Conservation (phyloP, 257 asterid genomes). For the Ligustrum vulgare region DNA sequence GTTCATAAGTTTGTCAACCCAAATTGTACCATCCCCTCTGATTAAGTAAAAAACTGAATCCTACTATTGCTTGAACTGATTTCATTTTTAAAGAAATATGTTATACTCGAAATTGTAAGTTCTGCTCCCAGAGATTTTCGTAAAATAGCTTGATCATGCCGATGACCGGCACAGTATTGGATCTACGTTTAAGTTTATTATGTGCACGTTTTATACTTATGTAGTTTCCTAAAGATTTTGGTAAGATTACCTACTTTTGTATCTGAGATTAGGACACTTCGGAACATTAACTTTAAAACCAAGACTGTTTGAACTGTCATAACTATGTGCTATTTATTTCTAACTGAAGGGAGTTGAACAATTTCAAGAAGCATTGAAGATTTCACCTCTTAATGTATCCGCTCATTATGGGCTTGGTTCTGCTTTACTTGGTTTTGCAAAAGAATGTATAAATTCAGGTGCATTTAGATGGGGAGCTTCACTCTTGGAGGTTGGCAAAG, state of each 20-base stretch:
- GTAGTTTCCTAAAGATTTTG: background rate
- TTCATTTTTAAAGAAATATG: background rate
- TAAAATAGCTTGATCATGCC: background rate
- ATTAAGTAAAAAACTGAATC: background rate
- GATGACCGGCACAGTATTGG: background rate
- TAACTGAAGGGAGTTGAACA: conserved; percentile 73
- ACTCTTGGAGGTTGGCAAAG: conserved; percentile 71
- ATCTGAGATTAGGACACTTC: conserved; percentile 11
- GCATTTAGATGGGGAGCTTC: conserved; percentile 95
- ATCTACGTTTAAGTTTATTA: background rate
- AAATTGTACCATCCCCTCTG: too few relatives aligned
- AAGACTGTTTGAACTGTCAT: conserved; percentile 1
- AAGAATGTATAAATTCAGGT: conserved; percentile 71
- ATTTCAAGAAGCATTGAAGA: conserved; percentile 66
- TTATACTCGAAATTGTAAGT: background rate
- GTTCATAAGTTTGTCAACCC: background rate
- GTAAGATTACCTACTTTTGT: conserved; percentile 5
- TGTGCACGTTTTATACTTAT: background rate
- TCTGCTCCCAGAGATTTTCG: background rate
- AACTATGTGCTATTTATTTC: conserved; percentile 13
- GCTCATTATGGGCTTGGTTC: conserved; percentile 91
- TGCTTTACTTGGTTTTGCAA: conserved; percentile 81
- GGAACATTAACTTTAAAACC: background rate
- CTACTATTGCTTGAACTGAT: background rate
- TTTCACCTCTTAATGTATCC: conserved; percentile 70